A percentile compares a stretch with the other conserved stretches of the same genome.
phyloP scores from a whole-genome alignment of 352 stramenopile genomes.

The Phytopythium aichiense region DNA sequence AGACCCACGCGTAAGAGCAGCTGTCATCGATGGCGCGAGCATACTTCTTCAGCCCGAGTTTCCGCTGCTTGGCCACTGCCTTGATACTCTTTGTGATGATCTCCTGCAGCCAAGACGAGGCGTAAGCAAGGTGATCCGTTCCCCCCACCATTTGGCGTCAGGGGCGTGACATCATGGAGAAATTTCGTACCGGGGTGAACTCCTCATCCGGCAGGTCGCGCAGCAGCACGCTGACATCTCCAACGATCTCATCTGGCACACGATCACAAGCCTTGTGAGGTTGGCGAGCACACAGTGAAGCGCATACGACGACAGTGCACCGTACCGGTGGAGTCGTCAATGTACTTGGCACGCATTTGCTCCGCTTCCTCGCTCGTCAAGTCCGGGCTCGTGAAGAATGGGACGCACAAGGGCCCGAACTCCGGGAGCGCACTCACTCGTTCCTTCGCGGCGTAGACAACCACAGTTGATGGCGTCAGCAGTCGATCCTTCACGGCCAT shows the following conservation, averaged over 20 bases:
- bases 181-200: conserved; percentile 48
- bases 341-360: conserved; percentile 75
- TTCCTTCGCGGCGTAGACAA: conserved; percentile 32
- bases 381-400: conserved; percentile 67
- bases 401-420: conserved; percentile 70
- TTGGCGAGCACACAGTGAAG: not conserved
- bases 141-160: not conserved
- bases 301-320: not conserved
- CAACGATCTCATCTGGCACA: conserved; percentile 41
- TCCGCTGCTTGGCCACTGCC: conserved; percentile 63
- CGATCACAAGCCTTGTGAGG: not conserved
- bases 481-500: not conserved
- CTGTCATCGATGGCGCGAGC: not conserved
- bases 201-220: conserved; percentile 51
- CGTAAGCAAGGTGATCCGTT: not conserved
- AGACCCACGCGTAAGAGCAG: not conserved
- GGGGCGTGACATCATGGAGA: too few relatives aligned
- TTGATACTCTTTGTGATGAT: conserved; percentile 78
- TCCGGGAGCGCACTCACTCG: conserved; percentile 74
- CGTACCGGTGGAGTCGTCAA: conserved; percentile 49
- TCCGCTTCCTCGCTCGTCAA: conserved; percentile 40
- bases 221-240: conserved; percentile 39
- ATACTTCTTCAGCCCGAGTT: conserved; percentile 81
- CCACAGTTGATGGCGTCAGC: not conserved
- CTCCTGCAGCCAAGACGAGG: conserved; percentile 35